A percentile compares a stretch with the other conserved stretches of the same genome.
These are phyloP conservation scores for Capsicum chinense DNA, from an alignment of 257 asterid species.

Conservation along the genomic window DNA sequence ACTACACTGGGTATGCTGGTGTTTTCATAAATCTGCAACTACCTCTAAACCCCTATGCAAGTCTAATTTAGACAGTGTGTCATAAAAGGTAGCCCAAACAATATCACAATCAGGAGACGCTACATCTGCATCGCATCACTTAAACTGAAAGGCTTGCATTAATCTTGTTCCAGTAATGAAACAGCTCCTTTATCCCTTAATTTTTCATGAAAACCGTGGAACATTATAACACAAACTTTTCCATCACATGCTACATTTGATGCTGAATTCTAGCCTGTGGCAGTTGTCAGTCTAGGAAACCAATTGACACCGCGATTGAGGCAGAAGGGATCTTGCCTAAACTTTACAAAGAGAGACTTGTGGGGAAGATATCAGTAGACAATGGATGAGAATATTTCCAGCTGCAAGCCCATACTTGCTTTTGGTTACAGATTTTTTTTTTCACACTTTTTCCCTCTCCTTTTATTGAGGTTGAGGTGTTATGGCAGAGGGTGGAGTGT, in stretches of 20 bases:
- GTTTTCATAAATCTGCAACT: conserved; percentile 3
- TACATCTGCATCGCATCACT: not conserved
- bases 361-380: not conserved
- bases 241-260: not conserved
- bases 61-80: conserved; percentile 11
- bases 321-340: not conserved
- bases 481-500: not conserved
- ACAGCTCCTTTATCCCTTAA: not conserved
- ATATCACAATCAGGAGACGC: not conserved
- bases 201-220: not conserved
- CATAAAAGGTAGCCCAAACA: not conserved
- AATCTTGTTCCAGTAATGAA: conserved; percentile 3
- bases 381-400: not conserved
- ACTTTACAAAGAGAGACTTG: not conserved
- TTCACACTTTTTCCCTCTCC: not conserved
- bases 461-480: not conserved
- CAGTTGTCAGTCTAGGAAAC: conserved; percentile 11
- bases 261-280: conserved; percentile 18
- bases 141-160: conserved; percentile 12
- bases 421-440: not conserved
- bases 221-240: not conserved
- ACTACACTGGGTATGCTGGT: not conserved
- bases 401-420: conserved; percentile 16
- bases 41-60: conserved; percentile 5
- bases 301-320: conserved; percentile 7